A percentile compares a stretch with the other conserved stretches of the same genome.
These are phyloP conservation scores for Talaromyces sp. DNA, from an alignment of 2,329 filamentous ascomycete genomes.

Conservation along the genomic window DNA sequence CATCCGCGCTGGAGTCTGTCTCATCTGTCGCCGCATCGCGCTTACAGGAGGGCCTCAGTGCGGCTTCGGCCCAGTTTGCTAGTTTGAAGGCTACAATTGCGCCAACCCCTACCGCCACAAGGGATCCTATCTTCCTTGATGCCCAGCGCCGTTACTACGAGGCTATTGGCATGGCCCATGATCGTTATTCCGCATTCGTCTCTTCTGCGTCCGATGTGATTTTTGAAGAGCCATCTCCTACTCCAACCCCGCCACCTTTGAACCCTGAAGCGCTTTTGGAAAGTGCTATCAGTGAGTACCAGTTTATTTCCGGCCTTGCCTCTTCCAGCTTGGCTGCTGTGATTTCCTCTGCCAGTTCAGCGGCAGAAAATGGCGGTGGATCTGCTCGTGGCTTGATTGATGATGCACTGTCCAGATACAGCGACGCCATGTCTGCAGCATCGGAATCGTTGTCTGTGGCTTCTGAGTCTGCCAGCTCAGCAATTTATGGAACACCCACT, in stretches of 20 bases:
- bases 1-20: slow-evolving; percentile 56
- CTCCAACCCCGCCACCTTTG: slow-evolving; percentile 35
- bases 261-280: slow-evolving; percentile 37
- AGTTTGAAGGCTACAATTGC: slow-evolving; percentile 63
- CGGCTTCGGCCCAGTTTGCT: slow-evolving; percentile 70
- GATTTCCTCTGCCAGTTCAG: slow-evolving; percentile 42
- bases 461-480: slow-evolving; percentile 44
- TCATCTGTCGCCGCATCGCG: slow-evolving; percentile 68
- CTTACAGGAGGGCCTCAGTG: slow-evolving; percentile 67
- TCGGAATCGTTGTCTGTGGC: slow-evolving; percentile 41
- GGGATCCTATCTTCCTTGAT: slow-evolving; percentile 58
- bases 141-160: slow-evolving; percentile 71
- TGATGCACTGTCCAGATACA: slow-evolving; percentile 48
- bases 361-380: slow-evolving; percentile 34
- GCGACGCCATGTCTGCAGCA: slow-evolving; percentile 45
- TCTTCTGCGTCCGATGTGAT: slow-evolving; percentile 69
- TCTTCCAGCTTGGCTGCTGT: slow-evolving; percentile 43
- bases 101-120: slow-evolving; percentile 61
- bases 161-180: slow-evolving; percentile 74
- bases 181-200: slow-evolving; percentile 73
- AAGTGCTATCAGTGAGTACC: slow-evolving; percentile 38
- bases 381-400: slow-evolving; percentile 41
- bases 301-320: slow-evolving; percentile 37
- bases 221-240: slow-evolving; percentile 64
- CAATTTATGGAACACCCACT: slow-evolving; percentile 47